Evolutionary conservation across 148 eudicot genomes (phyloP).

Genomic region (Chenopodium quinoa): DNA sequence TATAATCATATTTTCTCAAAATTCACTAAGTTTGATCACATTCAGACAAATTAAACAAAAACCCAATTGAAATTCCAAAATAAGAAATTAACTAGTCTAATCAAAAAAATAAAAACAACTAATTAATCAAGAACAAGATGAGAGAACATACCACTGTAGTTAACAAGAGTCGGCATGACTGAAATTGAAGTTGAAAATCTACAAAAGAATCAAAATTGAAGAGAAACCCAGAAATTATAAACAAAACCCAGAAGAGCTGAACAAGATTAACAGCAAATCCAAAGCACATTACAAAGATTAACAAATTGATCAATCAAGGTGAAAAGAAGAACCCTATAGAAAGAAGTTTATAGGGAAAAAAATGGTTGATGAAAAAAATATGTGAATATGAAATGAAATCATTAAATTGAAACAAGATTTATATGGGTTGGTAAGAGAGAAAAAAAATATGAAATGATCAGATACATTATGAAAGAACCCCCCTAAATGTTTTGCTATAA

Average conservation of each 20-base stretch:
- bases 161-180: conserved; percentile 72
- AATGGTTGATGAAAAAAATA: not conserved
- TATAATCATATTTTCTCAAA: not conserved
- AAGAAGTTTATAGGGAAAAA: conserved; percentile 7
- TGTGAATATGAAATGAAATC: conserved; percentile 4
- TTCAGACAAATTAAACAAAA: conserved; percentile 2
- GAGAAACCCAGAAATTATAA: conserved; percentile 31
- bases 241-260: conserved; percentile 23
- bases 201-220: conserved; percentile 21
- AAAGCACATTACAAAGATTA: conserved; percentile 23
- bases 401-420: not conserved
- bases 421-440: conserved; percentile 19
- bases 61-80: conserved; percentile 1
- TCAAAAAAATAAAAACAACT: not conserved
- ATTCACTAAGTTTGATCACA: not conserved
- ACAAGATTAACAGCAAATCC: conserved; percentile 17
- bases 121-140: not conserved
- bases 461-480: conserved; percentile 32
- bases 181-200: conserved; percentile 21
- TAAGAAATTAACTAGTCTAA: not conserved
- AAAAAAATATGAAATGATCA: not conserved
- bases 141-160: conserved; percentile 64
- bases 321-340: conserved; percentile 12
- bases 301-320: not conserved
- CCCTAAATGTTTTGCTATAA: not conserved